Base-by-base conservation (phyloP, 1,139 yeast genomes). In the Wickerhamomyces sp. region DNA sequence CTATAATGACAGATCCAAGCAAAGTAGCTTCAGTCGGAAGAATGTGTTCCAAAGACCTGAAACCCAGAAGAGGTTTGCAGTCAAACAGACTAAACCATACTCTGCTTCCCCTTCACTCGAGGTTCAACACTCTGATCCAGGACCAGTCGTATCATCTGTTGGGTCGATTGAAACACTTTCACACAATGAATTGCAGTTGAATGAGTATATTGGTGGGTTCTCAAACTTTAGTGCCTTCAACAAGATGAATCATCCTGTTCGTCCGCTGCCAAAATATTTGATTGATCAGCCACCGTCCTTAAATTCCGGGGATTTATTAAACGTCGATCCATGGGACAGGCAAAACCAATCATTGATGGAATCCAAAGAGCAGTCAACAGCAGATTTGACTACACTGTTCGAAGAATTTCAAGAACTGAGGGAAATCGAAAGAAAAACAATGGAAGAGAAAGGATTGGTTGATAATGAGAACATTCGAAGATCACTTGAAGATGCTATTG, bases 391-490 rank as follows among this genome's bases (percentile, higher is more conserved):
- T 40, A 63, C 73, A 1, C 60, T 81, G 13, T 81, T 78, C 58
- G 84, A 80, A 49, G 69, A 73, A 29, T 75, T 87, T 47, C 94
- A 84, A 59, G 76, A 71, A 47, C 75, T 88, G 80, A 73, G 97
- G 49, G 94, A 86, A 36, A 63, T 63, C 8, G 99, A 93, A 65
- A 70, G 99, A 49, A 69, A 69, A 44, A 75, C 80, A 49, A 91
- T 93, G 96, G 97, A 91, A 59, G 65, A 69, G 1, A 68, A 81
- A 44, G 95, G 96, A 0, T 69, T 90, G 11, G 97, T 94, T 3
- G 99, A 94, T 64, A 86, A 84, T 37, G 96, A 90, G 54, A 90
- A 89, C 54, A 80, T 79, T 1, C 79, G 90, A 39, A 90, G 91
- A 62, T 82, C 84, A 48, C 71, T 94, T 32, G 82, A 79, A 49